A percentile compares a stretch with the other conserved stretches of the same genome.
Conservation (phyloP, 169 alveolate species). For the Plasmodium billcollinsi region DNA sequence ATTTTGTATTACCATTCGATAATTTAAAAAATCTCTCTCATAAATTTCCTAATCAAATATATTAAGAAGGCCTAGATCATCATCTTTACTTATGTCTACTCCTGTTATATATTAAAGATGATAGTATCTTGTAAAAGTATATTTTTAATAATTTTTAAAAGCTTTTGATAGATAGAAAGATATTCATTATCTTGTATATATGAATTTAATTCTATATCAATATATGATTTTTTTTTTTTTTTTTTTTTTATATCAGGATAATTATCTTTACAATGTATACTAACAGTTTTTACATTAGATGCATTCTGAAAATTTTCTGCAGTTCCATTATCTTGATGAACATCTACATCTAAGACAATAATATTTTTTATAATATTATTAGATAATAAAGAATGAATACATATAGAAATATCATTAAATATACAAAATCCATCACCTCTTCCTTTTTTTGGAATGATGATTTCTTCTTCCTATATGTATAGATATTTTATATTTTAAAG, state of each 20-base stretch:
- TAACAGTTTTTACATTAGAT: slow-evolving; percentile 53
- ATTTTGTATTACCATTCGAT: slow-evolving; percentile 32
- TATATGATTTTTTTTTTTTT: slow-evolving; percentile 50
- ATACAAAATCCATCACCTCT: slow-evolving; percentile 76
- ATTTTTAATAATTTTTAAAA: slow-evolving; percentile 24
- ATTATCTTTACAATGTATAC: slow-evolving; percentile 78
- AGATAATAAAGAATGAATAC: slow-evolving; percentile 64
- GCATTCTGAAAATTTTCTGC: slow-evolving; percentile 73
- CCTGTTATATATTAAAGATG: slow-evolving; percentile 78
- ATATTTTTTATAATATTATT: slow-evolving; percentile 34
- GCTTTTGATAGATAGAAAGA: slow-evolving; percentile 13
- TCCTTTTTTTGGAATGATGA: slow-evolving; percentile 72
- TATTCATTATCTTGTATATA: slow-evolving; percentile 29
- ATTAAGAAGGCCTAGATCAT: slow-evolving; percentile 63
- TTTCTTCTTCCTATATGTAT: slow-evolving; percentile 75
- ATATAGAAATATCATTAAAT: slow-evolving; percentile 76
- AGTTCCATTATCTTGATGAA: slow-evolving; percentile 81
- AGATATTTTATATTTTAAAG: slow-evolving; percentile 41
- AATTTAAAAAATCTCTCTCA: slow-evolving; percentile 55
- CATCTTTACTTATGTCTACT: slow-evolving; percentile 75
- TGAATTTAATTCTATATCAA: slow-evolving; percentile 31
- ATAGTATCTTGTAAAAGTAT: not conserved
- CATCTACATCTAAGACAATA: slow-evolving; percentile 78
- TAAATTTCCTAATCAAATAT: slow-evolving; percentile 73
- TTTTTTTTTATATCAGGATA: slow-evolving; percentile 59